These are phyloP conservation scores for Heimioporus sp. DNA, from an alignment of 768 basidiomycete species.

Conservation along the genomic window DNA sequence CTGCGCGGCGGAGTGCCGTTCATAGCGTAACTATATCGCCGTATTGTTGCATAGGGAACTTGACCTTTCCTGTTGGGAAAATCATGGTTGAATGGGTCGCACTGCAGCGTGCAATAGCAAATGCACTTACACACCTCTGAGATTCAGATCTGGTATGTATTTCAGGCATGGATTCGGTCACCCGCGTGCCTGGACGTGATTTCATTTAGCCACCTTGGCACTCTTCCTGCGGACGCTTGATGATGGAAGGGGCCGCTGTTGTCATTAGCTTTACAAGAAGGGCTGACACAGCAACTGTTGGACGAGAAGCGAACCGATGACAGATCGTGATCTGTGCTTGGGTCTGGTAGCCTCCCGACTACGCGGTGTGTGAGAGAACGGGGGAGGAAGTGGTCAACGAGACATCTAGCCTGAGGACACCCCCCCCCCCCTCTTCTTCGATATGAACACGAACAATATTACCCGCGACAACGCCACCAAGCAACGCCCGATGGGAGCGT, in stretches of 20 bases:
- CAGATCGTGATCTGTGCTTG: slow-evolving; percentile 11
- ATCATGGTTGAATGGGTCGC: slow-evolving; percentile 28
- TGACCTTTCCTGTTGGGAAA: slow-evolving; percentile 36
- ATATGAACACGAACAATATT: no score
- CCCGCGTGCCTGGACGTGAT: slow-evolving; percentile 32
- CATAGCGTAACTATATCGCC: slow-evolving; percentile 35
- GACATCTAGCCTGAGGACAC: slow-evolving; percentile 9
- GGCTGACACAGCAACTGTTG: slow-evolving; percentile 18
- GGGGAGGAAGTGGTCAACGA: slow-evolving; percentile 15
- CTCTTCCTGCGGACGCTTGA: slow-evolving; percentile 24
- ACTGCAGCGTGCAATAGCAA: slow-evolving; percentile 28
- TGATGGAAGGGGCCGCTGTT: slow-evolving; percentile 16
- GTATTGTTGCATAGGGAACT: slow-evolving; percentile 31
- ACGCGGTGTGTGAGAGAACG: slow-evolving; percentile 21
- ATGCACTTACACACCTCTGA: slow-evolving; percentile 28
- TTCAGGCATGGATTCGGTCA: slow-evolving; percentile 28
- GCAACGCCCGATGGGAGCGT: slow-evolving; percentile 12
- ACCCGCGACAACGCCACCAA: slow-evolving; percentile 6
- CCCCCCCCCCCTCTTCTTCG: no score
- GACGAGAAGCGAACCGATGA: slow-evolving; percentile 24
- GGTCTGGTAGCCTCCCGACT: neutral
- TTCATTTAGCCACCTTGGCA: slow-evolving; percentile 37
- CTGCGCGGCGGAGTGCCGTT: slow-evolving; percentile 31
- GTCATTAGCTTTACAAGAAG: slow-evolving; percentile 11
- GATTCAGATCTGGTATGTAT: slow-evolving; percentile 35